Base-by-base conservation (phyloP, 495 filamentous ascomycete species). In the Aspergillus egyptiacus region DNA sequence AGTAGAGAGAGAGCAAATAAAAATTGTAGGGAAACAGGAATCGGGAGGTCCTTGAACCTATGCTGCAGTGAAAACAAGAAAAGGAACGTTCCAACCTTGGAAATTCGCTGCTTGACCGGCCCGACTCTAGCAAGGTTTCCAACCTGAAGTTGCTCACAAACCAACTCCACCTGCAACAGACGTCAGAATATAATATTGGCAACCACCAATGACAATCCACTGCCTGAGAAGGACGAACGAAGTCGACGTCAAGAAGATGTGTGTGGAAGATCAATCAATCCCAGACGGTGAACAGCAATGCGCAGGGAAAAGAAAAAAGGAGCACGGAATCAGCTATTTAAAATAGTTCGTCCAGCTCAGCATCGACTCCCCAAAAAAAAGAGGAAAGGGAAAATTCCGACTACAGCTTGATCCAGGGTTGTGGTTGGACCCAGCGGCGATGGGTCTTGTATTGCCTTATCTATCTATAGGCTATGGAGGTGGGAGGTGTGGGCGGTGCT, bases 231-330 rank as follows among this genome's bases (percentile, higher is more conserved):
- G 41, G 41, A 10, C 7, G 9, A 17, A 11, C 18, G 18, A 44
- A 24, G 6, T 25, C 15, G 27, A 31, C 14, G 2, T 19, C 5
- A 14, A 27, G 24, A 15, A 43, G 17, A 22, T 11, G 27, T 27
- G 27, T 15, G 14, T 17, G n/a, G 40, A 30, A 38, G 15, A 23
- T 32, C 8, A 33, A 32, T 18, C 6, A 20, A 6, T 31, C n/a
- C n/a, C 6, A 10, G 2, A 19, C 17, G 20, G 22, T 14, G 32
- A 19, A 28, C 6, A 48, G 55, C 53, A 49, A 48, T 54, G 49
- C 59, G 51, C 32, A 53, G n/a, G n/a, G n/a, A n/a, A n/a, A n/a
- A n/a, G n/a, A n/a, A n/a, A 39, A 8, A 51, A 22, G 40, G 33
- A 24, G 28, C 47, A 18, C 44, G 39, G 40, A 19, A 30, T 20